Percentiles rank a stretch among this genome's conserved stretches.
These are phyloP conservation scores for Hirsutella rhossiliensis DNA, from an alignment of 2,329 filamentous ascomycete species.

Conservation along the genomic window DNA sequence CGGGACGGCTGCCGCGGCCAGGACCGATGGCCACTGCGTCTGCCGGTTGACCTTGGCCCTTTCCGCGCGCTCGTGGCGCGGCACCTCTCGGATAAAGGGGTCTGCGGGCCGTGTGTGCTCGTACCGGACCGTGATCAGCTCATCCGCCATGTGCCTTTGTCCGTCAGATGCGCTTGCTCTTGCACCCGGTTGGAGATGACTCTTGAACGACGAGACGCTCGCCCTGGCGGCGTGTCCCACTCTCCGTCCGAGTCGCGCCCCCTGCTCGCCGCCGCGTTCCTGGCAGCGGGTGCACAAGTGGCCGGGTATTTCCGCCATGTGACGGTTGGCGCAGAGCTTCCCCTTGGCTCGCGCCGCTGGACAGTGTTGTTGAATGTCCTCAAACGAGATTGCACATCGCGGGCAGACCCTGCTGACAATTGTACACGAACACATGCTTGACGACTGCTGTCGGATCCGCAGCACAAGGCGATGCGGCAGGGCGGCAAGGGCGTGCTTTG, in stretches of 20 bases:
- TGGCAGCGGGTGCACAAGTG: neutral
- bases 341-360: neutral
- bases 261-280: neutral
- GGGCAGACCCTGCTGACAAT: too few species aligned
- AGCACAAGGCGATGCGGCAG: too few species aligned
- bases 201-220: neutral
- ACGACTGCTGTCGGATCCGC: too few species aligned
- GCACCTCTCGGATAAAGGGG: neutral
- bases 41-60: too few species aligned
- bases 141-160: neutral
- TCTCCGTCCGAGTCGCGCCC: neutral
- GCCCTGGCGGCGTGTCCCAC: neutral
- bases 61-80: too few species aligned
- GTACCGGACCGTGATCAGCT: neutral
- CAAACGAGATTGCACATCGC: neutral
- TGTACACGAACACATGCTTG: too few species aligned
- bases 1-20: too few species aligned
- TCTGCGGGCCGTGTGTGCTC: neutral
- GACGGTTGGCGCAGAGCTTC: neutral
- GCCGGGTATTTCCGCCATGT: neutral
- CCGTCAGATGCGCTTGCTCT: neutral
- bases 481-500: too few species aligned
- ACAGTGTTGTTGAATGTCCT: neutral
- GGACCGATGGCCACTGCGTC: too few species aligned
- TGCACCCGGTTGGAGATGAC: neutral